Percentiles rank a stretch among this genome's conserved stretches.
Evolutionary conservation across 331 rosid species (phyloP).

Genomic region (Quercus tomentella): DNA sequence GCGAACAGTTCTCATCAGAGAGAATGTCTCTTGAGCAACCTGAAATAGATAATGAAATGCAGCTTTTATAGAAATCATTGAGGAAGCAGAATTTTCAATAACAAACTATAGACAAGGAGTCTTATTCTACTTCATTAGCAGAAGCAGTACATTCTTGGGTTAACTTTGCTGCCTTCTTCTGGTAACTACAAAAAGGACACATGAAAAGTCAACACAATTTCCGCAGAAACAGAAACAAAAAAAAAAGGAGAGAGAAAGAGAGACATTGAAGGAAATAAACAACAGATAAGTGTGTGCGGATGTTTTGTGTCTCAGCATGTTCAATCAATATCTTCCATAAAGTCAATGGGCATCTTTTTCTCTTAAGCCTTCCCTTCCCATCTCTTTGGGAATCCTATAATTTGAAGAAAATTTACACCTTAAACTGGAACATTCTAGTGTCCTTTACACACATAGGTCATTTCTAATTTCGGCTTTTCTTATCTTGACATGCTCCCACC

Average conservation of each 20-base stretch:
- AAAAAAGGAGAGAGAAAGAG: not conserved
- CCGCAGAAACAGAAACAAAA: not conserved
- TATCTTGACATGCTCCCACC: constrained; percentile 10
- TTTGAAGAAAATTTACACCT: not conserved
- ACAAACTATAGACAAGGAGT: constrained; percentile 14
- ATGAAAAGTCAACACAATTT: not conserved
- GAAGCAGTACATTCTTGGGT: constrained; percentile 90
- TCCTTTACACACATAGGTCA: constrained; percentile 2
- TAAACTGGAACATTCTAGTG: constrained; percentile 5
- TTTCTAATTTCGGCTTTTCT: not conserved
- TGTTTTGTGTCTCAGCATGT: constrained; percentile 1
- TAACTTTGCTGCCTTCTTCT: constrained; percentile 83
- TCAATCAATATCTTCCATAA: constrained; percentile 2
- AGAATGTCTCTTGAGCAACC: constrained; percentile 96
- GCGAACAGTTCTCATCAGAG: constrained; percentile 90
- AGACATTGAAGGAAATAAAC: not conserved
- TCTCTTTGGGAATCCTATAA: not conserved
- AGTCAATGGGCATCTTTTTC: not conserved
- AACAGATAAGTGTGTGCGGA: not conserved
- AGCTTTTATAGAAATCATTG: constrained; percentile 1
- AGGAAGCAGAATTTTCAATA: constrained; percentile 6
- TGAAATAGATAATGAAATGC: constrained; percentile 23
- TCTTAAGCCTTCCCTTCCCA: not conserved
- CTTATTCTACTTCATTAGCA: constrained; percentile 72
- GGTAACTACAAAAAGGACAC: constrained; percentile 56